Percentiles rank a stretch among this genome's conserved stretches.
phyloP scores from a whole-genome alignment of 768 basidiomycete genomes.

The Leucocoprinus sp. region DNA sequence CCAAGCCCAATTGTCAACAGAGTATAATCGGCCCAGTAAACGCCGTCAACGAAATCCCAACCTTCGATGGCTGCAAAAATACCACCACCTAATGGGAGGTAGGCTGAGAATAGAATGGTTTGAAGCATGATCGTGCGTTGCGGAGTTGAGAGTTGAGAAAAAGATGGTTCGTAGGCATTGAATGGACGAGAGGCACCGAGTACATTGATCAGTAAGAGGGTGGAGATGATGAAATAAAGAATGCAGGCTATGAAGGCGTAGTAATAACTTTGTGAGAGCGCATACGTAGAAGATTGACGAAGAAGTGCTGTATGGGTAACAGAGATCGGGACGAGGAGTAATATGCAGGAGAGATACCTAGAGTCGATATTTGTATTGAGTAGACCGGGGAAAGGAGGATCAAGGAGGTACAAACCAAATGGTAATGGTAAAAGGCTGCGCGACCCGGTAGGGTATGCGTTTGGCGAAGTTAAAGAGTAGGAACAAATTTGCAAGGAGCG shows the following conservation, averaged over 20 bases:
- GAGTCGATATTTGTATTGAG: not conserved
- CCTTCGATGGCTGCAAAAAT: constrained; percentile 27
- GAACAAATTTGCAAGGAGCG: constrained; percentile 26
- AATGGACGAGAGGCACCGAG: constrained; percentile 21
- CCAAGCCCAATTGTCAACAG: constrained; percentile 34
- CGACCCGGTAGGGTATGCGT: constrained; percentile 24
- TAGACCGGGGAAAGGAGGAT: not conserved
- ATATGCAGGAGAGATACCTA: constrained; percentile 29
- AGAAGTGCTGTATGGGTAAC: constrained; percentile 17
- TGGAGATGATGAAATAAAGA: constrained; percentile 23
- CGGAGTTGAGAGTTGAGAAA: constrained; percentile 27
- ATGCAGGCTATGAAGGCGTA: constrained; percentile 27
- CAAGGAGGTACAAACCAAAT: constrained; percentile 25
- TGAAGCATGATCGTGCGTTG: constrained; percentile 38
- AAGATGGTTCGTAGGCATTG: constrained; percentile 28
- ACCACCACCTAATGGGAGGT: constrained; percentile 30
- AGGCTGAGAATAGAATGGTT: constrained; percentile 29
- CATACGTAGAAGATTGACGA: constrained; percentile 12
- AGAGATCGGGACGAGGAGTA: constrained; percentile 27
- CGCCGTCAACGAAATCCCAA: constrained; percentile 30
- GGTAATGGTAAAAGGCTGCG: constrained; percentile 29
- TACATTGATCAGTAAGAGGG: constrained; percentile 21
- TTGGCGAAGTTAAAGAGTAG: constrained; percentile 32
- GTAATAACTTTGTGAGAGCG: constrained; percentile 29
- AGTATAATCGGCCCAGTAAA: constrained; percentile 38